Evolutionary conservation across 805 yeast genomes (phyloP), one percentile per base, ranked within the genome.

Genomic region (Cyberlindnera xylosilytica): DNA sequence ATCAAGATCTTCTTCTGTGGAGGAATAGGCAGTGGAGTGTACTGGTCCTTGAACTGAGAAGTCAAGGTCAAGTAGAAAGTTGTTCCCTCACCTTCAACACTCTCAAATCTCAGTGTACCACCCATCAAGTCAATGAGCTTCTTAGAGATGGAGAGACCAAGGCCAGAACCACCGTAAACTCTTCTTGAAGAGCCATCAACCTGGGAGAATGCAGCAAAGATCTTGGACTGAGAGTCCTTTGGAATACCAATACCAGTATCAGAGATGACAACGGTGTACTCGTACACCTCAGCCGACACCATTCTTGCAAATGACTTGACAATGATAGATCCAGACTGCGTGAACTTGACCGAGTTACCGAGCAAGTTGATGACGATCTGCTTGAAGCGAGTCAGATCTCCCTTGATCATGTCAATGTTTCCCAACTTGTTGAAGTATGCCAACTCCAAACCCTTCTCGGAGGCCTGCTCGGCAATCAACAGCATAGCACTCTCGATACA

Each of bases 111-210:
- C 45, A 87, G 83, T 47, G 81, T 87, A 53, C 95, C 96, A 24
- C 95, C 95, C 95, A 87, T 87, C 47, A 87, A 70, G 53, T 85
- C 89, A 57, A 87, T 83, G 50, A 87, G 72, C 54, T 86, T 87
- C 62, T 85, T 85, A 7, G 95, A 87, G 61, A 87, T 87, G 2
- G 93, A 83, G 38, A 87, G 72, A 11, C 96, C 96, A 36, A 87
- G 72, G 50, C 96, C 96, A 4, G 95, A 87, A 51, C 96, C 96
- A 51, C 95, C 96, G 60, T 84, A 87, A 56, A 84, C 86, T 60
- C 95, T 76, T 6, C 95, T 87, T 3, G 95, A 87, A 4, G 95
- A 85, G 29, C 96, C 95, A 65, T 87, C 96, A 13, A 95, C 95
- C 62, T 87, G 96, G 56, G 93, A 83, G 68, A 87, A 87, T 2